Conservation (phyloP, 768 basidiomycete genomes). For the Mycena sanguinolenta region DNA sequence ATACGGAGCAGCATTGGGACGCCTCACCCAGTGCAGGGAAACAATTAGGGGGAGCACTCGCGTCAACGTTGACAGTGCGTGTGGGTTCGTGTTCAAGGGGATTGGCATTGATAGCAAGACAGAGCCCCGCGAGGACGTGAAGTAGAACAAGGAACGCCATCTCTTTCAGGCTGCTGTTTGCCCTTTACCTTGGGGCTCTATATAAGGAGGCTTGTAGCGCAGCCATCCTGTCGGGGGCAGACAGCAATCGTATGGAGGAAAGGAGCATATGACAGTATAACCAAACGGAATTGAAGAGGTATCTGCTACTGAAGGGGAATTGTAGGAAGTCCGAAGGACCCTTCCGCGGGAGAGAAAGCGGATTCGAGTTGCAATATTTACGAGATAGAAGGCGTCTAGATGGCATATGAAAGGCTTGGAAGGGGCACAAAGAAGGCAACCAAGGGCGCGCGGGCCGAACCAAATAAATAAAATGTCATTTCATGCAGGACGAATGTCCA, state of each 20-base stretch:
- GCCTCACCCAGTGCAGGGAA: slow-evolving; percentile 51
- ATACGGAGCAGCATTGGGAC: too few species aligned
- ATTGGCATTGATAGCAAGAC: background rate
- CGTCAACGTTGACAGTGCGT: slow-evolving; percentile 11
- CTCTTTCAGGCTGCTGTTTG: background rate
- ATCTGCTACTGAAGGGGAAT: slow-evolving; percentile 13
- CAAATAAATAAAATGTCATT: slow-evolving; percentile 11
- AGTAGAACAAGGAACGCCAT: slow-evolving; percentile 18
- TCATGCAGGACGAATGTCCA: background rate
- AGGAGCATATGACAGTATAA: slow-evolving; percentile 25
- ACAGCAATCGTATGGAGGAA: slow-evolving; percentile 2
- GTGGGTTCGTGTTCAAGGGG: slow-evolving; percentile 17
- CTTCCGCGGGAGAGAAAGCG: background rate
- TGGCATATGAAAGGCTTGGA: background rate
- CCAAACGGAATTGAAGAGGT: background rate
- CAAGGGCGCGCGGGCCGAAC: background rate
- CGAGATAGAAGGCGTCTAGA: slow-evolving; percentile 18
- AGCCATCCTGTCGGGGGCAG: slow-evolving; percentile 15
- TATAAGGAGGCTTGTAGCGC: background rate
- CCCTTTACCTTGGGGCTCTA: background rate
- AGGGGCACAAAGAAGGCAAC: background rate
- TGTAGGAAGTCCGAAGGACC: slow-evolving; percentile 11
- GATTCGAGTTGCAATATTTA: slow-evolving; percentile 18
- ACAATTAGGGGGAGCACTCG: slow-evolving; percentile 47
- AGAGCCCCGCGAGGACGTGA: slow-evolving; percentile 14